phyloP scores from a whole-genome alignment of 2,329 filamentous ascomycete genomes.

The Aschersonia sp. region DNA sequence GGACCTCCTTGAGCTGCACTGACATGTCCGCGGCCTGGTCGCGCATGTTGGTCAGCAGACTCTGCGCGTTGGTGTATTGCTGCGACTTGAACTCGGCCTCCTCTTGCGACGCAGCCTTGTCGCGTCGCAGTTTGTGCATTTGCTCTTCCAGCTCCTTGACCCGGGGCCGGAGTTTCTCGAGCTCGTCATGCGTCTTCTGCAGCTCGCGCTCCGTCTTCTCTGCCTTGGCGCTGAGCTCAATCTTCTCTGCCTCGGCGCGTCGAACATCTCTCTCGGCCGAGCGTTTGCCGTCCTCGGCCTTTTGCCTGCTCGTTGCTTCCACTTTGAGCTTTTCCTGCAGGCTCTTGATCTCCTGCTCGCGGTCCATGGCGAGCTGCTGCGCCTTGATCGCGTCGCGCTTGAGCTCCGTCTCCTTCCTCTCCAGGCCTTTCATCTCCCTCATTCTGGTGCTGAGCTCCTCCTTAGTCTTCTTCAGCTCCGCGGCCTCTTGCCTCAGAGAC shows the following conservation, averaged over 20 bases:
- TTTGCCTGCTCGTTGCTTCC: constrained; percentile 56
- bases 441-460: constrained; percentile 51
- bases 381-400: constrained; percentile 56
- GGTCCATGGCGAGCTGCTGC: constrained; percentile 56
- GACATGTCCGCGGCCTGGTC: constrained; percentile 81
- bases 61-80: constrained; percentile 75
- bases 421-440: constrained; percentile 56
- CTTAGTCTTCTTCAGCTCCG: constrained; percentile 56
- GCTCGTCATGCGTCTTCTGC: constrained; percentile 55
- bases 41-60: constrained; percentile 79
- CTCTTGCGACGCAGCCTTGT: constrained; percentile 55
- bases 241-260: constrained; percentile 62
- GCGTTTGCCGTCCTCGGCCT: constrained; percentile 66
- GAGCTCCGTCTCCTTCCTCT: constrained; percentile 70
- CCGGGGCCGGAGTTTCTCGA: constrained; percentile 47
- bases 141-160: constrained; percentile 61
- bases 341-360: constrained; percentile 62
- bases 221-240: constrained; percentile 57
- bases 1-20: constrained; percentile 81
- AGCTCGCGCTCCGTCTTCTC: constrained; percentile 62
- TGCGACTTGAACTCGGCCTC: constrained; percentile 74
- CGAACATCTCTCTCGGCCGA: constrained; percentile 64
- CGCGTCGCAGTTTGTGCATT: constrained; percentile 49
- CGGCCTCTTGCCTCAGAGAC: constrained; percentile 61
- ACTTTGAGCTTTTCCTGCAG: constrained; percentile 66